Conservation (phyloP, 2,329 filamentous ascomycete species). For the Myriangium duriaei region DNA sequence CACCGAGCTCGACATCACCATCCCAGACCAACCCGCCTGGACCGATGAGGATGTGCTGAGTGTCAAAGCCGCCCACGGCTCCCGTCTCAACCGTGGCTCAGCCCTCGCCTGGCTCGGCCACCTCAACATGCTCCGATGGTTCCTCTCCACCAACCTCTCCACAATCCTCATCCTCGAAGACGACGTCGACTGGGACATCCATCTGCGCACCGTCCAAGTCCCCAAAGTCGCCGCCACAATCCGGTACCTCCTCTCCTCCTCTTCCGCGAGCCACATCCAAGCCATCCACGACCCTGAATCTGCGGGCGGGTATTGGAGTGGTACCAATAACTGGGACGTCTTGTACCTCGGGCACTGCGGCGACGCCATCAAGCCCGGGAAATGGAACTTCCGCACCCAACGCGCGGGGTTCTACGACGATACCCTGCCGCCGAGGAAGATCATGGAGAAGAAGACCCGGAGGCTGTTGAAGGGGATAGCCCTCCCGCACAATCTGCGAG, state of each 20-base stretch:
- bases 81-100: constrained; percentile 23
- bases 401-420: constrained; percentile 23
- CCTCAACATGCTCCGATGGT: constrained; percentile 26
- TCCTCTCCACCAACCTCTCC: constrained; percentile 29
- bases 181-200: constrained; percentile 35
- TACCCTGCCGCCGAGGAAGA: constrained; percentile 23
- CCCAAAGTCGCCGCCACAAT: constrained; percentile 29
- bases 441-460: constrained; percentile 27
- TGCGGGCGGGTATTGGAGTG: constrained; percentile 26
- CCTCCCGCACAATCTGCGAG: constrained; percentile 25
- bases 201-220: constrained; percentile 30
- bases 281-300: constrained; percentile 5
- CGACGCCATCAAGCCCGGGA: constrained; percentile 23
- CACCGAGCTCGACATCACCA: constrained; percentile 26
- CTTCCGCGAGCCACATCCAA: not conserved
- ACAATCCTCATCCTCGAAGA: constrained; percentile 34
- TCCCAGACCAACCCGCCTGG: constrained; percentile 28
- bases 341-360: constrained; percentile 32
- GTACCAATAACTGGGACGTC: constrained; percentile 25
- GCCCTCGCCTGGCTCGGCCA: constrained; percentile 31
- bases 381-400: constrained; percentile 19
- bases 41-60: constrained; percentile 21
- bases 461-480: constrained; percentile 24
- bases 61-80: constrained; percentile 20
- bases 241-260: constrained; percentile 20